Evolutionary conservation across 2,329 filamentous ascomycete genomes (phyloP).

Genomic region (Gaeumannomyces tritici): DNA sequence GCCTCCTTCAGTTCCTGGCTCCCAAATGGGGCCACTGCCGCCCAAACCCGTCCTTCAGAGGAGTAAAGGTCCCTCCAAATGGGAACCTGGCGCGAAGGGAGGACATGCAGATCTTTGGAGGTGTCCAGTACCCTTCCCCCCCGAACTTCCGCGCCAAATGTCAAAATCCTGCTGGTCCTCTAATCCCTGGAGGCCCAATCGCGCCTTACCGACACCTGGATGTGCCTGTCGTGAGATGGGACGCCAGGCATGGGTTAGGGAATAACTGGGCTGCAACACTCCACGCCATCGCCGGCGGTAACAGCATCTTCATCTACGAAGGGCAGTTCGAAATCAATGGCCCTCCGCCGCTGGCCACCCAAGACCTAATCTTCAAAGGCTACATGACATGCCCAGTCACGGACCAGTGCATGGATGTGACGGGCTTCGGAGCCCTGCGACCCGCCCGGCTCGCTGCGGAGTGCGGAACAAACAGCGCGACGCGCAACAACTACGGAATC

Average conservation of each 20-base stretch:
- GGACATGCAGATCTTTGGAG: neutral
- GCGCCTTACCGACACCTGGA: neutral
- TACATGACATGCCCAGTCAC: neutral
- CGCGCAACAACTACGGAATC: neutral
- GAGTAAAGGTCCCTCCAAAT: no score
- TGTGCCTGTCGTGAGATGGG: neutral
- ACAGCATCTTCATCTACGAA: neutral
- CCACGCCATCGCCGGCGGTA: neutral
- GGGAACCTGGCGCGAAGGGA: neutral
- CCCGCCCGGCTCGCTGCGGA: no score
- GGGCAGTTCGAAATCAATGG: neutral
- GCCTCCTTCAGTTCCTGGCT: neutral
- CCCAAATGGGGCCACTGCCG: neutral
- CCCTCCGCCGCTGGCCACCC: no score
- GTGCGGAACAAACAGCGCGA: neutral
- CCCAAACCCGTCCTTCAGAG: no score
- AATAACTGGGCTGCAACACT: neutral
- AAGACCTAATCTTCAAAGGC: neutral
- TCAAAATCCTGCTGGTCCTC: neutral
- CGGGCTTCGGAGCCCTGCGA: neutral
- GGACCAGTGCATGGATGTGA: neutral
- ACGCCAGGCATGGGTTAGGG: no score
- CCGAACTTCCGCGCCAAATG: neutral
- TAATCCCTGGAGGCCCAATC: no score
- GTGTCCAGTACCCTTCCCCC: neutral